Base-by-base conservation (phyloP, 352 stramenopile genomes). In the Pythium brachiatum region DNA sequence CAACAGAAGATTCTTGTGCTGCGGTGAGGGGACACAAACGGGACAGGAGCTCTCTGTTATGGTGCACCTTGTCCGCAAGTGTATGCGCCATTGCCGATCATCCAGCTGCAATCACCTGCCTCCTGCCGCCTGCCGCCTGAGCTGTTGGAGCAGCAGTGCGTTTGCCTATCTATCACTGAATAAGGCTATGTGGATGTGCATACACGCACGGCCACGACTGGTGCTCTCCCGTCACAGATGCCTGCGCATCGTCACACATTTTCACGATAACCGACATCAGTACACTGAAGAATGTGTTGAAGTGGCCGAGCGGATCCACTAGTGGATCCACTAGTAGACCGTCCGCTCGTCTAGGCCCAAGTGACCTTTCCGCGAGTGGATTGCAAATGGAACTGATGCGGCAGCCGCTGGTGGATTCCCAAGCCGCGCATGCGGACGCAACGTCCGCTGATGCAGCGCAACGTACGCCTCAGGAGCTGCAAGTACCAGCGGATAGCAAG, bases 1-100 rank as follows among this genome's bases (percentile, higher is more conserved):
- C 3, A 27, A 20, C 18, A 32, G 64, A 72, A 72, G 53, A 64
- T 72, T 72, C 59, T 72, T 67, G 65, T 72, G 65, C 53, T 58
- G 53, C 2, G 23, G 25, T 43, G 46, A 29, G 39, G 18, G 39
- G 25, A 50, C 62, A 60, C 46, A 57, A 55, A 53, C 18, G 58
- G 46, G 48, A 2, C 58, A 26, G 7, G 53, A 46, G 52, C 34
- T 16, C 20, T 34, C 6, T 48, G 21, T 20, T 48, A 26, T 54
- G 13, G 36, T 59, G 47, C 46, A 44, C 53, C 47, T 12, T 51
- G 52, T 26, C 62, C 23, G 12, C 29, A 18, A 62, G 57, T 71
- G 64, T 66, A 64, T 71, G 64, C 64, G 64, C 53, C 61, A 68
- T 68, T 68, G 61, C 53, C 15, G 18, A 21, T 13, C 43, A 9